Conservation (phyloP, 2,329 filamentous ascomycete genomes). For the Talaromyces sp. region DNA sequence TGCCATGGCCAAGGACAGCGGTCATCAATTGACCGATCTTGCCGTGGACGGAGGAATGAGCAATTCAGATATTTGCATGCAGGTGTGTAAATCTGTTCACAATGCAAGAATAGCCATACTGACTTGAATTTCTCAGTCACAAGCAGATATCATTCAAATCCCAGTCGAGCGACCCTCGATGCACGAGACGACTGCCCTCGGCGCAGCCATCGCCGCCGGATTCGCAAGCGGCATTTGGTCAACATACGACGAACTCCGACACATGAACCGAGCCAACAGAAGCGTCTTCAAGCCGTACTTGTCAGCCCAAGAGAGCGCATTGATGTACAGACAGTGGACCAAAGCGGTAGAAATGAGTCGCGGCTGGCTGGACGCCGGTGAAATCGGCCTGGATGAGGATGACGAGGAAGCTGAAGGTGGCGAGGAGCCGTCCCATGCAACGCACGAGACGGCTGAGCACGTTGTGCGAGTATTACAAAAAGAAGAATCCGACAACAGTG, state of each 20-base stretch:
- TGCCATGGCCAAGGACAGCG: constrained; percentile 85
- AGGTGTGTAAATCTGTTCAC: constrained; percentile 46
- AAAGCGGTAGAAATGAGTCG: constrained; percentile 76
- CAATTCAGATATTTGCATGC: constrained; percentile 87
- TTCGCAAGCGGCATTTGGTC: constrained; percentile 78
- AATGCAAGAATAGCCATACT: neutral
- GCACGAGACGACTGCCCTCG: constrained; percentile 86
- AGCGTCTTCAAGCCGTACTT: constrained; percentile 70
- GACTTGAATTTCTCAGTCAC: constrained; percentile 53
- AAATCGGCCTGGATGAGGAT: constrained; percentile 26
- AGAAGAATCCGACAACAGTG: constrained; percentile 5
- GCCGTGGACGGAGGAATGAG: constrained; percentile 88
- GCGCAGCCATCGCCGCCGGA: constrained; percentile 86
- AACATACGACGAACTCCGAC: constrained; percentile 68
- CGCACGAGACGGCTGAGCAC: constrained; percentile 7
- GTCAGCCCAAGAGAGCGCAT: constrained; percentile 55
- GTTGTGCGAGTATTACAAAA: neutral
- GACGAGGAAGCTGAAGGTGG: constrained; percentile 19
- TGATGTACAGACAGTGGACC: constrained; percentile 70
- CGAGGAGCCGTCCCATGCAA: neutral
- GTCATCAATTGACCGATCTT: constrained; percentile 69
- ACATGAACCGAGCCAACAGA: constrained; percentile 69
- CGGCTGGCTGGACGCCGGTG: constrained; percentile 58
- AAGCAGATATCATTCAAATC: constrained; percentile 82
- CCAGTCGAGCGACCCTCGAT: constrained; percentile 80